Evolutionary conservation across 2,329 filamentous ascomycete species (phyloP).

Genomic region (Penicillium frequentans): DNA sequence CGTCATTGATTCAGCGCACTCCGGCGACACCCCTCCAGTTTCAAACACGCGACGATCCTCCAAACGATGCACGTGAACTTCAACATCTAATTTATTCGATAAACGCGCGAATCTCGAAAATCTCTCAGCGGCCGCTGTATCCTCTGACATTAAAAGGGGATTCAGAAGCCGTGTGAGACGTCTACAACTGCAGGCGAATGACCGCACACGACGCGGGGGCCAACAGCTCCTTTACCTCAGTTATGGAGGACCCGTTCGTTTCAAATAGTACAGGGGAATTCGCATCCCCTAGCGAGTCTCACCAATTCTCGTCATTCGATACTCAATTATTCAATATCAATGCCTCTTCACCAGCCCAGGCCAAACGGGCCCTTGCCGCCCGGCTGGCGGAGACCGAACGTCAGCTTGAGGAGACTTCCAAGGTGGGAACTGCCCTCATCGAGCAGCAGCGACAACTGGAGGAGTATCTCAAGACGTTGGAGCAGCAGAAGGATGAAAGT

Average conservation of each 20-base stretch:
- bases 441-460: slow-evolving; percentile 82
- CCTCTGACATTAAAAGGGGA: slow-evolving; percentile 19
- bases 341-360: slow-evolving; percentile 80
- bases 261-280: slow-evolving; percentile 43
- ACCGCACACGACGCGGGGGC: slow-evolving; percentile 14
- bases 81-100: neutral
- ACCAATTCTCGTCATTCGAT: slow-evolving; percentile 83
- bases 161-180: slow-evolving; percentile 17
- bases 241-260: slow-evolving; percentile 60
- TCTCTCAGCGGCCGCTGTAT: slow-evolving; percentile 23
- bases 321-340: slow-evolving; percentile 75
- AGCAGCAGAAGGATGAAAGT: slow-evolving; percentile 70
- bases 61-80: slow-evolving; percentile 32
- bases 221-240: slow-evolving; percentile 19
- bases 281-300: slow-evolving; percentile 46
- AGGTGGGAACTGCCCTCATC: slow-evolving; percentile 81
- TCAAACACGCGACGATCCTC: slow-evolving; percentile 12
- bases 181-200: slow-evolving; percentile 13
- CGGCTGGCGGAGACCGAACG: slow-evolving; percentile 92
- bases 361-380: slow-evolving; percentile 83
- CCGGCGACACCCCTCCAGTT: neutral
- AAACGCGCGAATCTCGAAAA: slow-evolving; percentile 21
- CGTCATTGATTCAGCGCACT: slow-evolving; percentile 8
- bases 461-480: slow-evolving; percentile 80
- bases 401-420: slow-evolving; percentile 85